Conservation (phyloP, 352 stramenopile genomes). For the Pythium vanterpoolii region DNA sequence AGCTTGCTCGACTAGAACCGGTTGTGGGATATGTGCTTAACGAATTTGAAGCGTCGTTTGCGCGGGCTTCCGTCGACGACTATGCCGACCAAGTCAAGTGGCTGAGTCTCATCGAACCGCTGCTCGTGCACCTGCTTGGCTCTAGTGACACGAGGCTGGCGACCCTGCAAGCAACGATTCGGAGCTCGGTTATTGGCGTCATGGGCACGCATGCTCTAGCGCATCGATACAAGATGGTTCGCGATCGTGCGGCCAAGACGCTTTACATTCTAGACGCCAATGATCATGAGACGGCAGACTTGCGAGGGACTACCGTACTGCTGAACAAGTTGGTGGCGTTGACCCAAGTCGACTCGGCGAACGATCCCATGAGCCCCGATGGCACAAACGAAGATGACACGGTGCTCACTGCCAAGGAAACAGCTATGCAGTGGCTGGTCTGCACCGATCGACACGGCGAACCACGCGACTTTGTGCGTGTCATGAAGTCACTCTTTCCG, state of each 20-base stretch:
- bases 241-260: constrained; percentile 52
- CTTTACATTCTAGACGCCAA: constrained; percentile 47
- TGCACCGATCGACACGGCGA: constrained; percentile 52
- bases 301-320: background rate
- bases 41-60: constrained; percentile 60
- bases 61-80: constrained; percentile 50
- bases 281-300: background rate
- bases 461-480: constrained; percentile 32
- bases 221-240: constrained; percentile 81
- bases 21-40: constrained; percentile 35
- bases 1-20: constrained; percentile 22
- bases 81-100: constrained; percentile 77
- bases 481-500: constrained; percentile 51
- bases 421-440: constrained; percentile 64
- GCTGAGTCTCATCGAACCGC: constrained; percentile 50
- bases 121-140: constrained; percentile 42
- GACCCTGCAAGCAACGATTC: background rate
- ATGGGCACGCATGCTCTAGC: constrained; percentile 47
- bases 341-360: background rate
- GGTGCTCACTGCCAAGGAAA: constrained; percentile 52
- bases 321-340: constrained; percentile 18
- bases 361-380: too few species aligned
- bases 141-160: background rate
- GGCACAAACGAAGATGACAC: constrained; percentile 22
- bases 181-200: constrained; percentile 28